Conservation (phyloP, 2,329 filamentous ascomycete genomes). For the Verruconis gallopava region DNA sequence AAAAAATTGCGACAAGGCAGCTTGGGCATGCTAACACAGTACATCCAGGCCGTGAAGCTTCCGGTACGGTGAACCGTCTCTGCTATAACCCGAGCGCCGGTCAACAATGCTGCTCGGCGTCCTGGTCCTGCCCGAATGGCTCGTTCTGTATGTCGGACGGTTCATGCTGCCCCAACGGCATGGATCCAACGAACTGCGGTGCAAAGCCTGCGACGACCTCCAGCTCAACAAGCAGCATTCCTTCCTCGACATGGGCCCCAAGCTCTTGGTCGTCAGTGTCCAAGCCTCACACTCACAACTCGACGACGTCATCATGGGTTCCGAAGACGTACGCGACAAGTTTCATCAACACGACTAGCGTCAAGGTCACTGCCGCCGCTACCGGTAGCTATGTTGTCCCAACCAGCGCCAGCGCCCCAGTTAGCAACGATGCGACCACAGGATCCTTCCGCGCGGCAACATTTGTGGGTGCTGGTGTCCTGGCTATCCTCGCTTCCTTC, state of each 20-base stretch:
- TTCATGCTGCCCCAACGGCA: constrained; percentile 11
- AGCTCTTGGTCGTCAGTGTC: neutral
- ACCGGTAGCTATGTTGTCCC: neutral
- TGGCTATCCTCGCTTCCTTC: constrained; percentile 1
- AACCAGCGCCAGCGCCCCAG: constrained; percentile 1
- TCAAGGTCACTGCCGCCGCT: neutral
- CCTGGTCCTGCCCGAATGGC: constrained; percentile 10
- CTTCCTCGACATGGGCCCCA: no score
- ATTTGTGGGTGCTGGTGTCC: constrained; percentile 1
- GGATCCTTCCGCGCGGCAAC: neutral
- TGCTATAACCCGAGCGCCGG: constrained; percentile 12
- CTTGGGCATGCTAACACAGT: constrained; percentile 4
- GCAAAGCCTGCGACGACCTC: neutral
- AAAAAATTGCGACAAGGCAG: neutral
- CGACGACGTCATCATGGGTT: neutral
- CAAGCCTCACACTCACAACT: neutral
- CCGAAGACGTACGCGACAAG: no score
- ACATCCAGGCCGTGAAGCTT: constrained; percentile 6
- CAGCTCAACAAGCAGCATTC: no score
- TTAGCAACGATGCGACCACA: neutral
- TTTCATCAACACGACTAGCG: neutral
- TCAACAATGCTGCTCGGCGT: constrained; percentile 11
- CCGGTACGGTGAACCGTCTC: constrained; percentile 10
- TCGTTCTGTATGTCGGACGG: constrained; percentile 8
- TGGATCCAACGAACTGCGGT: constrained; percentile 10